Evolutionary conservation across 805 yeast species (phyloP).

Genomic region (Spathaspora boniae): DNA sequence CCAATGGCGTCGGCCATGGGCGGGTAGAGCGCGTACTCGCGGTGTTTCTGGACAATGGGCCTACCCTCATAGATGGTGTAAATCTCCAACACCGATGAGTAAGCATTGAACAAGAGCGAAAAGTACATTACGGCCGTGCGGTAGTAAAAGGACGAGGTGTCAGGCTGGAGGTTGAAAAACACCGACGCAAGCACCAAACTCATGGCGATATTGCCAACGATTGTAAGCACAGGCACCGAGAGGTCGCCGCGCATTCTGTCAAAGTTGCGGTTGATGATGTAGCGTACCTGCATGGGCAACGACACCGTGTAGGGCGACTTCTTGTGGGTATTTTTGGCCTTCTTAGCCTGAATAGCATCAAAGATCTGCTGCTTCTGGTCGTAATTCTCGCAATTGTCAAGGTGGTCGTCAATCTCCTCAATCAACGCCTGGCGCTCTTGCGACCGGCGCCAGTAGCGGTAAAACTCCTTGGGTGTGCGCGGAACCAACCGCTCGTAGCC

Average conservation of each 20-base stretch:
- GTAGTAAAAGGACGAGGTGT: slow-evolving; percentile 47
- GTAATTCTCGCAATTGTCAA: slow-evolving; percentile 18
- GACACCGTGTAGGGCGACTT: slow-evolving; percentile 41
- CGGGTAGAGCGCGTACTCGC: slow-evolving; percentile 52
- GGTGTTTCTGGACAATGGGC: slow-evolving; percentile 57
- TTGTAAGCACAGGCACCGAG: slow-evolving; percentile 39
- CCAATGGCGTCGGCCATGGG: slow-evolving; percentile 66
- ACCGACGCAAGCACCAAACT: slow-evolving; percentile 55
- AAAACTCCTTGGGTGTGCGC: slow-evolving; percentile 23
- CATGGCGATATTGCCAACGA: slow-evolving; percentile 48
- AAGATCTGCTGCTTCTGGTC: slow-evolving; percentile 14
- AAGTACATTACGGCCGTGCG: slow-evolving; percentile 68
- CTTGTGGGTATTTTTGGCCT: slow-evolving; percentile 44
- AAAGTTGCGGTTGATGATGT: slow-evolving; percentile 48
- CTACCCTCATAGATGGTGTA: slow-evolving; percentile 52
- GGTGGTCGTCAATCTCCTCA: slow-evolving; percentile 39
- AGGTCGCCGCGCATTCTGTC: slow-evolving; percentile 51
- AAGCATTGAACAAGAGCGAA: slow-evolving; percentile 60
- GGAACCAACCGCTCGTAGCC: slow-evolving; percentile 30
- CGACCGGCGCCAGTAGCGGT: slow-evolving; percentile 27
- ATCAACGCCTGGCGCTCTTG: slow-evolving; percentile 42
- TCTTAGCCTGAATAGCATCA: slow-evolving; percentile 50
- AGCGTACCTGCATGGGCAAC: slow-evolving; percentile 45
- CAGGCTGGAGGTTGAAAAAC: slow-evolving; percentile 46
- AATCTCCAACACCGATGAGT: slow-evolving; percentile 56